phyloP scores from a whole-genome alignment of 1,139 yeast species.

The Meyerozyma smithsonii region DNA sequence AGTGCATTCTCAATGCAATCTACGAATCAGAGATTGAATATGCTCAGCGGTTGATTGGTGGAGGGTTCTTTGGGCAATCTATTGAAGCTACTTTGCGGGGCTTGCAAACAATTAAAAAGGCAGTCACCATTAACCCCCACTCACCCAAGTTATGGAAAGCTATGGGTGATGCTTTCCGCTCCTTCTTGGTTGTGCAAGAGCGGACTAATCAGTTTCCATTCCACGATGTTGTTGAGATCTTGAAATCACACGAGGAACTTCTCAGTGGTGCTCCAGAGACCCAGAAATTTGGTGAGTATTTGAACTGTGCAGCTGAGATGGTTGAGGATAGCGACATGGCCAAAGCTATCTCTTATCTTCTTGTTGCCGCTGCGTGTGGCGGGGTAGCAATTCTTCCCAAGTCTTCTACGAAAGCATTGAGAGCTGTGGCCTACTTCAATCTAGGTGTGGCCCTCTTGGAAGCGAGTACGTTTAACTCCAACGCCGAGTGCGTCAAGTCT shows the following conservation, averaged over 20 bases:
- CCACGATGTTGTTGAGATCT: constrained; percentile 2
- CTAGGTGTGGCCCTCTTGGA: constrained; percentile 63
- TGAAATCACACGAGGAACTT: constrained; percentile 6
- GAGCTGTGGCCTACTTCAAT: constrained; percentile 63
- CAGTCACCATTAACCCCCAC: constrained; percentile 28
- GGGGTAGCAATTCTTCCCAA: constrained; percentile 24
- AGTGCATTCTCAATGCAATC: constrained; percentile 53
- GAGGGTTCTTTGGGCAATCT: constrained; percentile 66
- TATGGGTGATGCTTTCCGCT: constrained; percentile 45
- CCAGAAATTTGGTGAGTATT: background rate
- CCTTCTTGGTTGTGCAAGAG: constrained; percentile 42
- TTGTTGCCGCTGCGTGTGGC: constrained; percentile 26
- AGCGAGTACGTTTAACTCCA: constrained; percentile 15
- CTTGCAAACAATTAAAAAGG: constrained; percentile 41
- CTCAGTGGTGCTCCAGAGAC: constrained; percentile 10
- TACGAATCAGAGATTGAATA: constrained; percentile 55
- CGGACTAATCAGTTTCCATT: constrained; percentile 40
- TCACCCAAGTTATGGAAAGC: constrained; percentile 55
- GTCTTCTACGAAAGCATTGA: constrained; percentile 42
- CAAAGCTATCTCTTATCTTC: constrained; percentile 19
- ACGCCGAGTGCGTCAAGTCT: constrained; percentile 27
- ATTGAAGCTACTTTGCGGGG: constrained; percentile 40
- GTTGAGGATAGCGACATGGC: constrained; percentile 14
- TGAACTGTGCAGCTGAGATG: background rate
- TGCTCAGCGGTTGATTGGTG: constrained; percentile 45